phyloP scores from a whole-genome alignment of 805 yeast genomes.

The Saccharomyces cerevisiae region DNA sequence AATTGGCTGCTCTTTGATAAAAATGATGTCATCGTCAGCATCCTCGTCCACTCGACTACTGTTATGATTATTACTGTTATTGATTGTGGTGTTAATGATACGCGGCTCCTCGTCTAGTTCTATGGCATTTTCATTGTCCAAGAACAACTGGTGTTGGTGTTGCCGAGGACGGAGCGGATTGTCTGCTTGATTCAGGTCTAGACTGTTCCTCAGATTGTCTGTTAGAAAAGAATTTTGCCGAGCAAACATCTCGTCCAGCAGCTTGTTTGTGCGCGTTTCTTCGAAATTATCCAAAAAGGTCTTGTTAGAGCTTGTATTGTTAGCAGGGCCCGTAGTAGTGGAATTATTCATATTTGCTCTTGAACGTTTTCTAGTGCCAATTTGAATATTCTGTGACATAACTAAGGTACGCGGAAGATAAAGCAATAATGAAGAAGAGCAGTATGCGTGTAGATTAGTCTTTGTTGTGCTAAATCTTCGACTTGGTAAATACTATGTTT shows the following conservation, averaged over 20 bases:
- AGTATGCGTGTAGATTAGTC: not conserved
- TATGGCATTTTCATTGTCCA: slow-evolving; percentile 9
- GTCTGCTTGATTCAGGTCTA: slow-evolving; percentile 7
- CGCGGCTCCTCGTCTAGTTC: not conserved
- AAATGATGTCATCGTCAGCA: slow-evolving; percentile 25
- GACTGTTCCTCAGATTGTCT: slow-evolving; percentile 14
- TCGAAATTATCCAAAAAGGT: not conserved
- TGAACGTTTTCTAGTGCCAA: not conserved
- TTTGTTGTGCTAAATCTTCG: not conserved
- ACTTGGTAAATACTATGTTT: not conserved
- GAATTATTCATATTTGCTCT: not conserved
- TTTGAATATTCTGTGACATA: not conserved
- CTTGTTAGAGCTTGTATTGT: not conserved
- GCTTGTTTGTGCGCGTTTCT: slow-evolving; percentile 5
- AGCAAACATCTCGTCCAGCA: slow-evolving; percentile 22
- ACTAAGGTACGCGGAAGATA: not conserved
- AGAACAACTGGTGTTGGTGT: slow-evolving; percentile 6
- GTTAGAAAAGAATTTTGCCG: slow-evolving; percentile 19
- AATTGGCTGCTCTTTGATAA: slow-evolving; percentile 24
- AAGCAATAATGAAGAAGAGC: not conserved
- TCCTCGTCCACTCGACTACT: slow-evolving; percentile 7
- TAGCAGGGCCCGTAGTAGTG: not conserved
- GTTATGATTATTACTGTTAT: slow-evolving; percentile 3
- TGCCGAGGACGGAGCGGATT: slow-evolving; percentile 1
- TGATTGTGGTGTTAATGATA: not conserved